Percentiles rank a stretch among this genome's conserved stretches.
Evolutionary conservation across 805 yeast genomes (phyloP).

Genomic region (Metschnikowia anglica): DNA sequence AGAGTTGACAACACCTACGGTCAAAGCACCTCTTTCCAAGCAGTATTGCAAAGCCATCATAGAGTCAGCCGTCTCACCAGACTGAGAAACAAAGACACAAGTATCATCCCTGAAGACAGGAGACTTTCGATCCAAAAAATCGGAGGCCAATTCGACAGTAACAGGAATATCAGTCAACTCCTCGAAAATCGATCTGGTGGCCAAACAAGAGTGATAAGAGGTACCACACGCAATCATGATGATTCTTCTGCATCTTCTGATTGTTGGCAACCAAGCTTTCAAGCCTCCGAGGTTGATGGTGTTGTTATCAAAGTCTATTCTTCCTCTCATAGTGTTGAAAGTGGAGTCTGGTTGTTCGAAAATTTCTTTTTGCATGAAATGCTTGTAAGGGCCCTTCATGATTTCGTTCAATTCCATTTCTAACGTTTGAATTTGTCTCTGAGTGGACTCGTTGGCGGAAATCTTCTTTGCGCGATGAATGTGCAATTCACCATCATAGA

Average conservation of each 20-base stretch:
- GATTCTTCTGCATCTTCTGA: slow-evolving; percentile 91
- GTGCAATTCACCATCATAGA: slow-evolving; percentile 96
- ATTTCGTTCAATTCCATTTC: slow-evolving; percentile 97
- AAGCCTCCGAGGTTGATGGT: slow-evolving; percentile 87
- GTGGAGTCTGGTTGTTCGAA: slow-evolving; percentile 98
- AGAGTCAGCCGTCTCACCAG: slow-evolving; percentile 98
- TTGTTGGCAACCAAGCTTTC: slow-evolving; percentile 76
- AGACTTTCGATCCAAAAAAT: slow-evolving; percentile 88
- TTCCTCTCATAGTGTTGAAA: slow-evolving; percentile 98
- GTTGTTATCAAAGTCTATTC: slow-evolving; percentile 84
- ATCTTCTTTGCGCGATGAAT: slow-evolving; percentile 93
- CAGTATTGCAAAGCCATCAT: slow-evolving; percentile 94
- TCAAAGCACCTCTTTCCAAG: slow-evolving; percentile 93
- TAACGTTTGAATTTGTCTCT: slow-evolving; percentile 92
- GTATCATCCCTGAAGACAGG: slow-evolving; percentile 99
- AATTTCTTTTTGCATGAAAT: slow-evolving; percentile 98
- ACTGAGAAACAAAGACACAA: slow-evolving; percentile 95
- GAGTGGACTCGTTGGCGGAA: slow-evolving; percentile 79
- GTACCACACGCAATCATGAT: slow-evolving; percentile 99
- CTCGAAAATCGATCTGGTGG: slow-evolving; percentile 94
- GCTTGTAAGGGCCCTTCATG: slow-evolving; percentile 95
- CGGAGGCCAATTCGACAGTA: slow-evolving; percentile 88
- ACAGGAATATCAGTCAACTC: slow-evolving; percentile 96
- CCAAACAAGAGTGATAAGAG: slow-evolving; percentile 96
- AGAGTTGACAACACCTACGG: slow-evolving; percentile 95